These are phyloP conservation scores for Aspergillus puulaauensis DNA, from an alignment of 2,329 filamentous ascomycete genomes.

Conservation along the genomic window DNA sequence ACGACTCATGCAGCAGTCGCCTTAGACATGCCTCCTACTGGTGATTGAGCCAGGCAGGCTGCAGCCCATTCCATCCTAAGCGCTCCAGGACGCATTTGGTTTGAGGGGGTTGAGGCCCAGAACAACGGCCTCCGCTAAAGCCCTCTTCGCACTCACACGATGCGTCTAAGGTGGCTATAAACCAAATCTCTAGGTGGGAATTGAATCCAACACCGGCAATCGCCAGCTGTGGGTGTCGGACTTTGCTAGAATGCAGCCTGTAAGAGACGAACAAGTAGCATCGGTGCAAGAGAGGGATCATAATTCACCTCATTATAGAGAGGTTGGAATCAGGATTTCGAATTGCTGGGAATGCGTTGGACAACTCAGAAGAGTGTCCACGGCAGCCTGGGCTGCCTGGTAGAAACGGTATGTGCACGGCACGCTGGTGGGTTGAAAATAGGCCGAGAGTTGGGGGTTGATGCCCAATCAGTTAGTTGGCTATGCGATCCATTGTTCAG, in stretches of 20 bases:
- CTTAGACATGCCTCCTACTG: no score
- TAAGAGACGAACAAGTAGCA: conserved; percentile 19
- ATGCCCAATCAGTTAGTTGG: conserved; percentile 10
- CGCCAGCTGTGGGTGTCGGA: neutral
- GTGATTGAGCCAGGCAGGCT: no score
- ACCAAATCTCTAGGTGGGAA: neutral
- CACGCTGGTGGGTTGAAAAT: neutral
- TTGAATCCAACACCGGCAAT: neutral
- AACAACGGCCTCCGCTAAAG: no score
- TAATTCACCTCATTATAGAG: conserved; percentile 5
- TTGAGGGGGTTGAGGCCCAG: no score
- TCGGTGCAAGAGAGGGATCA: neutral
- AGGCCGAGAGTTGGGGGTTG: neutral
- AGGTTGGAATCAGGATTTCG: neutral
- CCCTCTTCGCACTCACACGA: no score
- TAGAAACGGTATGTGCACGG: neutral
- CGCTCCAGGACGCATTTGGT: no score
- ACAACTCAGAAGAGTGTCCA: neutral
- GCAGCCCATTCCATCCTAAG: no score
- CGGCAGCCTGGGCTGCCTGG: neutral
- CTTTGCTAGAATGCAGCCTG: conserved; percentile 7
- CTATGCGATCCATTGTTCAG: neutral
- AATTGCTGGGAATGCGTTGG: neutral
- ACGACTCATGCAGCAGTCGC: neutral
- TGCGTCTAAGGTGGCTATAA: no score